Conservation (phyloP, 139 green algal genomes). For the Closterium sp. region DNA sequence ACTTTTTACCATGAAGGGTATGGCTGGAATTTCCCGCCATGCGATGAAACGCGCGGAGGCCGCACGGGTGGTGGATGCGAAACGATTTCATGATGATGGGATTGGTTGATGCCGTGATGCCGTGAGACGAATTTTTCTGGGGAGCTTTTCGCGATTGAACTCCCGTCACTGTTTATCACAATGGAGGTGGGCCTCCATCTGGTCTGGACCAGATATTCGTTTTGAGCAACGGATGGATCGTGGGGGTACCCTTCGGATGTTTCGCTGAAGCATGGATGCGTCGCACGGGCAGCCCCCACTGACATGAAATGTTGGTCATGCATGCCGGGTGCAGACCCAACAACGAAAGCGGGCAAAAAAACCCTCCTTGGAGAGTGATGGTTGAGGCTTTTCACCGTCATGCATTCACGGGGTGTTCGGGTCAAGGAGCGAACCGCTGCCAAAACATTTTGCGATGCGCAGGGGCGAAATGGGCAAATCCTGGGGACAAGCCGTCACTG, state of each 20-base stretch:
- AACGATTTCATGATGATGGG: too few relatives aligned
- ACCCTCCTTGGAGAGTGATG: not conserved
- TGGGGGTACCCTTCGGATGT: not conserved
- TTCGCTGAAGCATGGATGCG: not conserved
- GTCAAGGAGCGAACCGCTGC: not conserved
- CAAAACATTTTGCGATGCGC: not conserved
- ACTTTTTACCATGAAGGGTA: too few relatives aligned
- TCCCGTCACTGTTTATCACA: too few relatives aligned
- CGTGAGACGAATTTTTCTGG: too few relatives aligned
- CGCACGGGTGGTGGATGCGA: too few relatives aligned
- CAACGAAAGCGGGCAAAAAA: not conserved
- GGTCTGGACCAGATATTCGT: not conserved
- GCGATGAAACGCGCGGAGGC: too few relatives aligned
- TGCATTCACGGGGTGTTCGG: not conserved
- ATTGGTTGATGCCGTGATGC: too few relatives aligned
- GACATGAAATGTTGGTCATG: not conserved
- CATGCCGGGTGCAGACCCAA: not conserved
- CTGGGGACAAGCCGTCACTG: not conserved
- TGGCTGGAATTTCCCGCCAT: too few relatives aligned
- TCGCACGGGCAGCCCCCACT: not conserved
- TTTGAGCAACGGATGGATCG: not conserved
- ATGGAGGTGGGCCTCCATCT: too few relatives aligned
- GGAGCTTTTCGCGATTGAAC: not conserved
- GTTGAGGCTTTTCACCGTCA: not conserved
- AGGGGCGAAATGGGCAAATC: not conserved